Conservation (phyloP, 805 yeast genomes). For the Barnettozyma populi region DNA sequence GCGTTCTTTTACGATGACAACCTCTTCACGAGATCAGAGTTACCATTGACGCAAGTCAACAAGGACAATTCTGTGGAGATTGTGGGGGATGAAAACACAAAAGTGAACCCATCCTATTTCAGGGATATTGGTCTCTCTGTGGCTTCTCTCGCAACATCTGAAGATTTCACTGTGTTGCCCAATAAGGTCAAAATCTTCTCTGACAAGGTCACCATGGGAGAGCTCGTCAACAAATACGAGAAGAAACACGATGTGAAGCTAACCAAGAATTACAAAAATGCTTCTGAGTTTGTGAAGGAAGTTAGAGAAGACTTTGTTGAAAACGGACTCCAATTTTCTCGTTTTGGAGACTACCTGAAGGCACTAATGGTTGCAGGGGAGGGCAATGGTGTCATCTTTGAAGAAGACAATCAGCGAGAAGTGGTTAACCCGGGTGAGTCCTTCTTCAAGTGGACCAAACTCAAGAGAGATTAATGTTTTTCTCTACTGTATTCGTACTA, state of each 20-base stretch:
- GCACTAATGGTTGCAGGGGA: slow-evolving; percentile 33
- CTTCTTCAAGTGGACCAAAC: slow-evolving; percentile 40
- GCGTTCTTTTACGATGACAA: slow-evolving; percentile 33
- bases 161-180: slow-evolving; percentile 35
- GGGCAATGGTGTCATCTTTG: slow-evolving; percentile 34
- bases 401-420: slow-evolving; percentile 32
- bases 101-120: slow-evolving; percentile 32
- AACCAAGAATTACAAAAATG: slow-evolving; percentile 29
- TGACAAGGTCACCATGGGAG: slow-evolving; percentile 33
- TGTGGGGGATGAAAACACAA: slow-evolving; percentile 36
- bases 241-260: slow-evolving; percentile 31
- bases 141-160: slow-evolving; percentile 35
- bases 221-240: slow-evolving; percentile 37
- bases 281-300: slow-evolving; percentile 15
- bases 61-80: slow-evolving; percentile 19
- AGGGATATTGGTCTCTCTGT: slow-evolving; percentile 40
- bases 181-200: slow-evolving; percentile 39
- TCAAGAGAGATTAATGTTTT: not conserved
- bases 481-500: not conserved
- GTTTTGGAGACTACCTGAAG: slow-evolving; percentile 35
- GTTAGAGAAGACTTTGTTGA: slow-evolving; percentile 5
- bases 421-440: slow-evolving; percentile 41
- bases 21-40: slow-evolving; percentile 19
- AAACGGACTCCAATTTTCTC: slow-evolving; percentile 27
- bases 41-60: slow-evolving; percentile 35